Evolutionary conservation across 177 flowering plant species (phyloP), one percentile per base, ranked within the genome.

Genomic region (Viscum album): DNA sequence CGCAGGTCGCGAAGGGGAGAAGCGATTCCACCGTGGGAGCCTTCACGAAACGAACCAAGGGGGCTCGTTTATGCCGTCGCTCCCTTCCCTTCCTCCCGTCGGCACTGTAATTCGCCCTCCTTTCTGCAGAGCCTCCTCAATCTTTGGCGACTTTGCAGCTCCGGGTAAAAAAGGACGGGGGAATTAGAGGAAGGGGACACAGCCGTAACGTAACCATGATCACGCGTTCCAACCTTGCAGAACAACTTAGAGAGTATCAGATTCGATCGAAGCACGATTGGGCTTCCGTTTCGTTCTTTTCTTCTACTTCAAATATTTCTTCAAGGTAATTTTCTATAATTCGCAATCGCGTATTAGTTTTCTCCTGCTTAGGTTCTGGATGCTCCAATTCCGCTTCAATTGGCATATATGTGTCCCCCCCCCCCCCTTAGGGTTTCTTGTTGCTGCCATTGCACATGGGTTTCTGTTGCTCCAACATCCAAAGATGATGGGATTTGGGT

Each of bases 281-380:
- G 93, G 84, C 90, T 52, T 83, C 90, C 52, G 82, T 82, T 61
- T 86, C 90, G n/a, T 81, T 86, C 75, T 88, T 91, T 79, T 84
- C 89, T 13, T 78, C 85, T 74, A 77, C 87, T 43, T 72, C 81
- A 19, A 75, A 70, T 61, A 32, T 65, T 35, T 58, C 58, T 47
- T 70, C 87, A 17, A 64, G 67, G 67, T 64, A 35, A 59, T 59
- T 59, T 26, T 24, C 21, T 15, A 8, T 15, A 50, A 15, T 50
- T 50, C 58, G 15, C 15, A 17, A 28, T 54, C 60, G 31, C 0
- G 26, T 26, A 28, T 47, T 24, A 4, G n/a, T 47, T 47, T 24
- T 47, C n/a, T 37, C 13, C 41, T 37, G 13, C 41, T 13, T 37
- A 37, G 52, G 52, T 19, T 45, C 21, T 45, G 52, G 52, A 45